These are phyloP conservation scores for Tolypocladium cylindrosporum DNA, from an alignment of 2,329 filamentous ascomycete genomes.

Conservation along the genomic window DNA sequence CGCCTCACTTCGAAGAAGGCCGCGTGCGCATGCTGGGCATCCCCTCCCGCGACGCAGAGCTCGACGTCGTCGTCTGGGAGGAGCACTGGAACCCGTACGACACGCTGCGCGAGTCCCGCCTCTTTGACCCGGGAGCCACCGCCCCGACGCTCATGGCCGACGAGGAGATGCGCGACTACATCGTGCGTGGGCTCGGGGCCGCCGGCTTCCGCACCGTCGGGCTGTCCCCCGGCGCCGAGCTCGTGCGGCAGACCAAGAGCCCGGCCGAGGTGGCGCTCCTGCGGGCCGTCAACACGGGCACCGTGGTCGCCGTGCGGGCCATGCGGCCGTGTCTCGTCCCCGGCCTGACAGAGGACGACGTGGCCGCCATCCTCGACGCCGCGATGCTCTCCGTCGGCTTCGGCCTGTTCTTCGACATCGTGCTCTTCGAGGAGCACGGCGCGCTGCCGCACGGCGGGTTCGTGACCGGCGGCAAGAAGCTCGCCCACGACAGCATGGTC, in stretches of 20 bases:
- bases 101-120: neutral
- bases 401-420: slow-evolving; percentile 52
- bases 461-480: slow-evolving; percentile 37
- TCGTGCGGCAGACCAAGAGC: neutral
- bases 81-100: neutral
- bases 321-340: neutral
- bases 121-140: neutral
- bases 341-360: slow-evolving; percentile 9
- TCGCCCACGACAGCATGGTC: slow-evolving; percentile 45
- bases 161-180: neutral
- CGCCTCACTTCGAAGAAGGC: neutral
- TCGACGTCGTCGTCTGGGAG: neutral
- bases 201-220: neutral
- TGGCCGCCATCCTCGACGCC: slow-evolving; percentile 47
- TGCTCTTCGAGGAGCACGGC: slow-evolving; percentile 48
- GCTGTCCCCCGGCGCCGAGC: neutral
- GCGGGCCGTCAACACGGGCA: slow-evolving; percentile 53
- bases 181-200: neutral
- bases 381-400: slow-evolving; percentile 44
- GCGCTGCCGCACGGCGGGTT: slow-evolving; percentile 44
- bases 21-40: neutral
- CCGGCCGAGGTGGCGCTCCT: slow-evolving; percentile 34
- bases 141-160: neutral
- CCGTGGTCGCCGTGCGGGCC: slow-evolving; percentile 37
- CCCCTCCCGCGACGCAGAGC: neutral